Conservation (phyloP, 1,284 basidiomycete species). For the Amylostereum areolatum region DNA sequence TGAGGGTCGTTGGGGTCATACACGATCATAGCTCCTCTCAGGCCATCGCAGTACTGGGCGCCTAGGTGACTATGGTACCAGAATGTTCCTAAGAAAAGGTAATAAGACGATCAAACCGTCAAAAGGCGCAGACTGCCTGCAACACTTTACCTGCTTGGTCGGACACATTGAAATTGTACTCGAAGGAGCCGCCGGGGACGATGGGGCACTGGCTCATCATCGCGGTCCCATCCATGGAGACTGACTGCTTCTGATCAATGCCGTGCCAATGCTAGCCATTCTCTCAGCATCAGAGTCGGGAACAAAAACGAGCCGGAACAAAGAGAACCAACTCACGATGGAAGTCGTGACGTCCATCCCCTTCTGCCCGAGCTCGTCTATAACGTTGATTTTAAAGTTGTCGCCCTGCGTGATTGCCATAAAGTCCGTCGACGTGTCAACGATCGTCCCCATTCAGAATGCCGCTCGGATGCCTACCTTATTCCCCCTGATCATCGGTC, state of each 20-base stretch:
- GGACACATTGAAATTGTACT: neutral
- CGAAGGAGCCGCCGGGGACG: neutral
- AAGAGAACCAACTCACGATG: constrained; percentile 18
- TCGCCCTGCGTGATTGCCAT: constrained; percentile 14
- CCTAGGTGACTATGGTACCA: constrained; percentile 16
- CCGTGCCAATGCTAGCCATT: constrained; percentile 30
- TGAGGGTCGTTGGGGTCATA: constrained; percentile 7
- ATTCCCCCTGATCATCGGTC: constrained; percentile 18
- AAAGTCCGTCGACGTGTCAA: neutral
- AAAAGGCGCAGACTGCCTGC: neutral
- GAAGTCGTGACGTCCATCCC: constrained; percentile 26
- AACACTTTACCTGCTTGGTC: neutral
- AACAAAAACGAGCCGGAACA: neutral
- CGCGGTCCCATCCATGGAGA: neutral
- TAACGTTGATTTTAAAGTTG: constrained; percentile 24
- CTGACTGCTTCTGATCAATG: constrained; percentile 19
- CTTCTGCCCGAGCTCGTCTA: constrained; percentile 23
- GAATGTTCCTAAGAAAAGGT: constrained; percentile 4
- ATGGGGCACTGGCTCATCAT: neutral
- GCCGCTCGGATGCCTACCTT: constrained; percentile 15
- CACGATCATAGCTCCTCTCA: constrained; percentile 5
- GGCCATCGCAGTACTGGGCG: constrained; percentile 14
- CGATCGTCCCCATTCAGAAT: neutral
- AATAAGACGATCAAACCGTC: neutral
- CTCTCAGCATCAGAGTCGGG: neutral